Conservation (phyloP, 1,284 basidiomycete species). For the Moesziomyces aphidis region DNA sequence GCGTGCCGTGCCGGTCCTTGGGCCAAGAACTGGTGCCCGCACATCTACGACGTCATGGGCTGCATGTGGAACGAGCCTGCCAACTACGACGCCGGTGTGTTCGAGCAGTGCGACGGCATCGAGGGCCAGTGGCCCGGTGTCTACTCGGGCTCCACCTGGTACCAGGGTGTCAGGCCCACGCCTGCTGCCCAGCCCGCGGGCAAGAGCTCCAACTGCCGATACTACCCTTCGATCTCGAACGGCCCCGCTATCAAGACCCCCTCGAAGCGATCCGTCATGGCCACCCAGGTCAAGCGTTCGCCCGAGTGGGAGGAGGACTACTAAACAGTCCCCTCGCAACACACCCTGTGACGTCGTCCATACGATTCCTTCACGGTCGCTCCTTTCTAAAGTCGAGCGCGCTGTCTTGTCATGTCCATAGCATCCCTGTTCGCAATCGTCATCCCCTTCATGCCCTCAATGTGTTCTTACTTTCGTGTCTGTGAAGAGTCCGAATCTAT, state of each 20-base stretch:
- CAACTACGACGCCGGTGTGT: conserved; percentile 54
- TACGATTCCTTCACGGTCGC: conserved; percentile 21
- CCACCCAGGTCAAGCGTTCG: conserved; percentile 47
- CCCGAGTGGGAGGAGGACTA: conserved; percentile 51
- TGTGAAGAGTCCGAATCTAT: too few species aligned
- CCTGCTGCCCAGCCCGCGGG: conserved; percentile 49
- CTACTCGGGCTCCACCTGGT: conserved; percentile 59
- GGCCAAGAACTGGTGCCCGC: conserved; percentile 61
- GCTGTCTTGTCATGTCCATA: conserved; percentile 24
- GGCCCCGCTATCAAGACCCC: conserved; percentile 53
- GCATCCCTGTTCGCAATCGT: conserved; percentile 6
- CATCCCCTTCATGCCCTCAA: not conserved
- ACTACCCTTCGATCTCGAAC: conserved; percentile 54
- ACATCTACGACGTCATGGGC: conserved; percentile 65
- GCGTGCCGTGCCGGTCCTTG: conserved; percentile 58
- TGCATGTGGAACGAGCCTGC: conserved; percentile 63
- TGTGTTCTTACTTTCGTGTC: too few species aligned
- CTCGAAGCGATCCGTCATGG: conserved; percentile 49
- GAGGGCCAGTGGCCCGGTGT: conserved; percentile 61
- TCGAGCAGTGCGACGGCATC: conserved; percentile 62
- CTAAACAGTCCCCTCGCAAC: conserved; percentile 8
- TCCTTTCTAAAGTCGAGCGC: conserved; percentile 43
- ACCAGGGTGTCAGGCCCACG: conserved; percentile 55
- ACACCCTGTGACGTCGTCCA: conserved; percentile 4
- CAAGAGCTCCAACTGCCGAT: conserved; percentile 52